phyloP scores from a whole-genome alignment of 2,329 filamentous ascomycete species.

The Fusarium subtropicale region DNA sequence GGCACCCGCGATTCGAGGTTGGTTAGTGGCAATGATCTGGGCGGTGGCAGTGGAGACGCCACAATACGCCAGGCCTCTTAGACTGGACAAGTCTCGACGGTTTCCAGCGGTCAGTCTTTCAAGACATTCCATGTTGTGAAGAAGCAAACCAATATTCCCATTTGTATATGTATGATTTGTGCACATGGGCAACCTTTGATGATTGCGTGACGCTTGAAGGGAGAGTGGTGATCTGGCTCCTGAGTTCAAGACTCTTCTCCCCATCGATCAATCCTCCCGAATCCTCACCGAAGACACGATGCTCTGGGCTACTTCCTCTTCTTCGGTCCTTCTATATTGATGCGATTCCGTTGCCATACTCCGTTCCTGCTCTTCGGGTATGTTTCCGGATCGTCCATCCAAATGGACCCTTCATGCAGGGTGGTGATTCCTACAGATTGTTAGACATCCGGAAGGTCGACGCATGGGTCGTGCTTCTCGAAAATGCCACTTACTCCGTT shows the following conservation, averaged over 20 bases:
- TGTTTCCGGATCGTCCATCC: neutral
- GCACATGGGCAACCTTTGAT: neutral
- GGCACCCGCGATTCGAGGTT: constrained; percentile 21
- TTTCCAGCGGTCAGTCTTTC: neutral
- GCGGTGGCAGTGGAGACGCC: constrained; percentile 39
- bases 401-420: neutral
- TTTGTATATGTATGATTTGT: neutral
- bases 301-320: neutral
- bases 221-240: neutral
- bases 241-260: neutral
- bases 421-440: neutral
- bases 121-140: neutral
- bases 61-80: neutral
- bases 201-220: neutral
- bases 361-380: neutral
- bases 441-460: neutral
- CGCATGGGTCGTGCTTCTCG: neutral
- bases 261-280: neutral
- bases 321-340: no score
- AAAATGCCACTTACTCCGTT: neutral
- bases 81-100: neutral
- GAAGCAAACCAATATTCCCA: neutral
- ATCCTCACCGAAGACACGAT: neutral
- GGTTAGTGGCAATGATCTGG: constrained; percentile 23
- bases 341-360: no score